A percentile compares a stretch with the other conserved stretches of the same genome.
These are phyloP conservation scores for Extremus antarcticus DNA, from an alignment of 495 filamentous ascomycete species.

Conservation along the genomic window DNA sequence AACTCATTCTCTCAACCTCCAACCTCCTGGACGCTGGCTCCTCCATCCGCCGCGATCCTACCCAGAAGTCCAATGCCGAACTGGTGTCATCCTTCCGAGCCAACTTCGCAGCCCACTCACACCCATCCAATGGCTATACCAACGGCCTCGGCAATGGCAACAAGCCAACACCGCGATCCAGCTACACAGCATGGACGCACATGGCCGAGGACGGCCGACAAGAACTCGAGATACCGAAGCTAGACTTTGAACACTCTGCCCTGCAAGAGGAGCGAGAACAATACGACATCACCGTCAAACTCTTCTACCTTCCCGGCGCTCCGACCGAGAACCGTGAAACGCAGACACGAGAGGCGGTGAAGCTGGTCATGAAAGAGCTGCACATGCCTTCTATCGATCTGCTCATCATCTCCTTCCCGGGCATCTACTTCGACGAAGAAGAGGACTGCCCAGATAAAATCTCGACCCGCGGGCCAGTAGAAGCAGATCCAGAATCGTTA, in stretches of 20 bases:
- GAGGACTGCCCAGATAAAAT: constrained; percentile 50
- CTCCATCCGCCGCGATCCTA: constrained; percentile 62
- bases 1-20: constrained; percentile 80
- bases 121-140: constrained; percentile 2
- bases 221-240: constrained; percentile 62
- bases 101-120: constrained; percentile 52
- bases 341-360: constrained; percentile 66
- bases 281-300: constrained; percentile 88
- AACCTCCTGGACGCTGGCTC: constrained; percentile 80
- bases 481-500: constrained; percentile 47
- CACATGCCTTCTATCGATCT: constrained; percentile 68
- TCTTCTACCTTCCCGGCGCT: constrained; percentile 71
- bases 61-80: constrained; percentile 76
- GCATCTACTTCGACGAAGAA: constrained; percentile 79
- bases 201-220: constrained; percentile 32
- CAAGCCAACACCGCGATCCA: constrained; percentile 14
- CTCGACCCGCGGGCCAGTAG: constrained; percentile 19
- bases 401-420: constrained; percentile 85
- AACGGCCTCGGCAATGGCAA: constrained; percentile 4
- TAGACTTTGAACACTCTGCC: constrained; percentile 58
- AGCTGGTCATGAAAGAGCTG: constrained; percentile 68
- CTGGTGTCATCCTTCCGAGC: constrained; percentile 72
- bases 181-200: constrained; percentile 50
- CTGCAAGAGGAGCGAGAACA: constrained; percentile 65
- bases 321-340: constrained; percentile 46